Percentiles rank a stretch among this genome's conserved stretches.
These are phyloP conservation scores for Phaseolus coccineus DNA, from an alignment of 331 rosid species.

Conservation along the genomic window DNA sequence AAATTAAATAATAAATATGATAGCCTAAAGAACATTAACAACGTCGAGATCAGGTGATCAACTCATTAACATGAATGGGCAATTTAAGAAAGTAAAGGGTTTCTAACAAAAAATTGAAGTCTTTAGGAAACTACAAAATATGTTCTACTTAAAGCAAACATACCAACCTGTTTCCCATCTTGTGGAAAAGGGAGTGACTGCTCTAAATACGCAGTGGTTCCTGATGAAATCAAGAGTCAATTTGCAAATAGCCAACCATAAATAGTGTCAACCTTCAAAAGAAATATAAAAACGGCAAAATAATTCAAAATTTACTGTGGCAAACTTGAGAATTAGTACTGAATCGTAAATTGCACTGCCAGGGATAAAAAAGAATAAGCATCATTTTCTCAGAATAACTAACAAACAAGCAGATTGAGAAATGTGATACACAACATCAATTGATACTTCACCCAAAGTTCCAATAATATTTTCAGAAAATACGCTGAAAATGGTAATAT, in stretches of 20 bases:
- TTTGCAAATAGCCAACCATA: constrained; percentile 51
- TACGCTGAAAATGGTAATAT: constrained; percentile 15
- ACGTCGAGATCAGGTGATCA: constrained; percentile 13
- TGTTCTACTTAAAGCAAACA: constrained; percentile 17
- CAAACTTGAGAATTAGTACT: constrained; percentile 5
- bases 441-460: not conserved
- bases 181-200: constrained; percentile 84
- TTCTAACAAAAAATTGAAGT: constrained; percentile 21
- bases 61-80: constrained; percentile 8
- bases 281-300: constrained; percentile 38
- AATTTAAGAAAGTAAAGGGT: not conserved
- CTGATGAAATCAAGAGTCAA: constrained; percentile 59
- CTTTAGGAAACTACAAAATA: constrained; percentile 5
- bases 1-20: not conserved
- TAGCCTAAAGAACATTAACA: not conserved
- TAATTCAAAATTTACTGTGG: constrained; percentile 36
- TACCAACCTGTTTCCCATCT: constrained; percentile 92
- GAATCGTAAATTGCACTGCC: constrained; percentile 5
- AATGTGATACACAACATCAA: not conserved
- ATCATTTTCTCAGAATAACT: constrained; percentile 2
- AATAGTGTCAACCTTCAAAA: constrained; percentile 46
- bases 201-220: constrained; percentile 83
- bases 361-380: constrained; percentile 9
- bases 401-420: constrained; percentile 27
- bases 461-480: constrained; percentile 11